Evolutionary conservation across 1,284 basidiomycete genomes (phyloP).

Genomic region (Kalmanozyma brasiliensis): DNA sequence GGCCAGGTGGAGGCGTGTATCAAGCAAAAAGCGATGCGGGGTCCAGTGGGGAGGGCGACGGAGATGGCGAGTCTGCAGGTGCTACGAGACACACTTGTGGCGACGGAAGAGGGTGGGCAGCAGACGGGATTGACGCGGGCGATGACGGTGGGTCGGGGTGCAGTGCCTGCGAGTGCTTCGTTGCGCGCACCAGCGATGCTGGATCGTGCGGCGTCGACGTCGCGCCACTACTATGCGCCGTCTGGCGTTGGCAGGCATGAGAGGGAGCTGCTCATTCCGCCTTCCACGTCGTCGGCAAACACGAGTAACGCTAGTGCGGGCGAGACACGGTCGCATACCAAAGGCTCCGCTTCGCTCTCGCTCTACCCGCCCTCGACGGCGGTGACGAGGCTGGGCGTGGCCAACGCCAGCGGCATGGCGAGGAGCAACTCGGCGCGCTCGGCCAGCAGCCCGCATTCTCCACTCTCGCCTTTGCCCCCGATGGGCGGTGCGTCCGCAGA

Average conservation of each 20-base stretch:
- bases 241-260: constrained; percentile 33
- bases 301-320: neutral
- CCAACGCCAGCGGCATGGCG: neutral
- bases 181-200: too few relatives aligned
- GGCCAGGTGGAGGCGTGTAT: constrained; percentile 13
- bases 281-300: too few relatives aligned
- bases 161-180: too few relatives aligned
- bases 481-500: neutral
- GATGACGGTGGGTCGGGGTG: constrained; percentile 11
- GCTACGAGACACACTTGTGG: constrained; percentile 52
- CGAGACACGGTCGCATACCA: constrained; percentile 13
- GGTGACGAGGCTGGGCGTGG: neutral
- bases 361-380: constrained; percentile 12
- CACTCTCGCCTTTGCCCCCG: neutral
- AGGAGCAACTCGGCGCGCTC: constrained; percentile 28
- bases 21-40: constrained; percentile 11
- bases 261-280: constrained; percentile 22
- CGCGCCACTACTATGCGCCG: constrained; percentile 50
- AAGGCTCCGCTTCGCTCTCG: constrained; percentile 23
- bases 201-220: constrained; percentile 44
- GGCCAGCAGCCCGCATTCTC: constrained; percentile 1
- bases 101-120: constrained; percentile 4
- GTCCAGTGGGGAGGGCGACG: constrained; percentile 12
- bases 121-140: constrained; percentile 11
- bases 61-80: constrained; percentile 46